A percentile compares a stretch with the other conserved stretches of the same genome.
Evolutionary conservation across 805 yeast species (phyloP).

Genomic region (Kluyveromyces wickerhamii): DNA sequence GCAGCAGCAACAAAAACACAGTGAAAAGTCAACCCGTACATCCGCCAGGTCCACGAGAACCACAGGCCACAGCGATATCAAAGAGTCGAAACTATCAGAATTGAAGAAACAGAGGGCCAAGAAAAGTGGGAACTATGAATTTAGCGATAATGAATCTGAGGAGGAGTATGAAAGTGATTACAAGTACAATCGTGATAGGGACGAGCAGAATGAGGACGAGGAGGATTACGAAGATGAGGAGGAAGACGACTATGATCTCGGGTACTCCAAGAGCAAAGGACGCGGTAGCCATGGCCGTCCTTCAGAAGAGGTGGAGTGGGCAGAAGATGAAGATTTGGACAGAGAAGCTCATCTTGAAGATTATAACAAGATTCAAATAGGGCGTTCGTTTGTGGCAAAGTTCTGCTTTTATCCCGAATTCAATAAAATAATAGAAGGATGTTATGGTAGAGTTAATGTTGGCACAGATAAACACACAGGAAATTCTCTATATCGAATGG

Average conservation of each 20-base stretch:
- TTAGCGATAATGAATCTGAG: conserved; percentile 40
- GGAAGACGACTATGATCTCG: conserved; percentile 36
- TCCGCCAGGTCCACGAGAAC: conserved; percentile 32
- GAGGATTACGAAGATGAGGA: conserved; percentile 32
- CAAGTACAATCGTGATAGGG: conserved; percentile 27
- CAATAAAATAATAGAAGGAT: conserved; percentile 56
- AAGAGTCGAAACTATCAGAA: conserved; percentile 54
- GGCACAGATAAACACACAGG: conserved; percentile 60
- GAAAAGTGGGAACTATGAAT: conserved; percentile 38
- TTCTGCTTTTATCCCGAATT: conserved; percentile 80
- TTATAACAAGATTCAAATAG: conserved; percentile 65
- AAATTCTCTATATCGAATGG: conserved; percentile 69
- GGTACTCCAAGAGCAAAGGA: conserved; percentile 21
- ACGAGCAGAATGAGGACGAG: conserved; percentile 38
- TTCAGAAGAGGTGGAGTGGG: conserved; percentile 43
- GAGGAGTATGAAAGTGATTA: conserved; percentile 39
- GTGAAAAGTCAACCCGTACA: conserved; percentile 21
- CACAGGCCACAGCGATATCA: conserved; percentile 33
- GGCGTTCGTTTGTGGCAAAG: conserved; percentile 67
- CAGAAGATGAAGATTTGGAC: conserved; percentile 36
- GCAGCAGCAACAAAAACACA: conserved; percentile 23
- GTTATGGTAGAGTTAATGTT: conserved; percentile 77
- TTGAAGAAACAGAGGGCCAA: conserved; percentile 70
- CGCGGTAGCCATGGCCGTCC: conserved; percentile 33
- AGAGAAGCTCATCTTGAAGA: conserved; percentile 48